Evolutionary conservation across 768 basidiomycete genomes (phyloP).

Genomic region (Cystofilobasidium bisporidii): DNA sequence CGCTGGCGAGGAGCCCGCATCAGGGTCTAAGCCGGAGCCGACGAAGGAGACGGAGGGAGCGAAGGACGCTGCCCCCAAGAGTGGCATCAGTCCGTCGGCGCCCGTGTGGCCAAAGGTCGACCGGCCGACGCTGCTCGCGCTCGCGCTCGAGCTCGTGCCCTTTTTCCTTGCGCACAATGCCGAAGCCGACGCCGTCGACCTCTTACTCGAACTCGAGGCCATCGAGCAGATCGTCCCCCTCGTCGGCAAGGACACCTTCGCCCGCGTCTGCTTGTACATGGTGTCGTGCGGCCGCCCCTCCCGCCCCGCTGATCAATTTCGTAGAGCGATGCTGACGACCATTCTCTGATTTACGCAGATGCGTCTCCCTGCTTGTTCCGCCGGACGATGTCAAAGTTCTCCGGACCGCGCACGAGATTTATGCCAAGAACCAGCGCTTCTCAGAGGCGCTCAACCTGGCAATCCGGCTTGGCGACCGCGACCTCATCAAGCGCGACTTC

Average conservation of each 20-base stretch:
- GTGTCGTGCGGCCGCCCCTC: constrained; percentile 54
- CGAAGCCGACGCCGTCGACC: constrained; percentile 94
- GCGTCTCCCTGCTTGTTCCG: constrained; percentile 78
- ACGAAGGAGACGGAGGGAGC: constrained; percentile 2
- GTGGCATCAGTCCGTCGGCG: background rate
- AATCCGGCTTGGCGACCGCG: constrained; percentile 69
- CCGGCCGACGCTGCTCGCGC: constrained; percentile 57
- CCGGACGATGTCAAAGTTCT: constrained; percentile 89
- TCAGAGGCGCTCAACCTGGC: constrained; percentile 83
- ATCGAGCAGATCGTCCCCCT: constrained; percentile 64
- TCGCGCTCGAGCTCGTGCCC: constrained; percentile 73
- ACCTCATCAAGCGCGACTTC: constrained; percentile 77
- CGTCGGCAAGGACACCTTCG: constrained; percentile 78
- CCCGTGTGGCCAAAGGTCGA: constrained; percentile 30
- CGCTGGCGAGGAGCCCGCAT: constrained; percentile 8
- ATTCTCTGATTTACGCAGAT: constrained; percentile 45
- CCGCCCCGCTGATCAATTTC: no score
- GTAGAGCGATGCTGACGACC: background rate
- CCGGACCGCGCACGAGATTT: constrained; percentile 76
- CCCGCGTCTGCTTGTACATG: constrained; percentile 91
- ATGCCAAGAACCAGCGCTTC: constrained; percentile 73
- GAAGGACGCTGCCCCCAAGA: background rate
- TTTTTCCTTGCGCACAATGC: constrained; percentile 91
- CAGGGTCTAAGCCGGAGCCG: constrained; percentile 10
- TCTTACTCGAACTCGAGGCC: constrained; percentile 86